Conservation (phyloP, 352 stramenopile species). For the Phytophthora rubi region DNA sequence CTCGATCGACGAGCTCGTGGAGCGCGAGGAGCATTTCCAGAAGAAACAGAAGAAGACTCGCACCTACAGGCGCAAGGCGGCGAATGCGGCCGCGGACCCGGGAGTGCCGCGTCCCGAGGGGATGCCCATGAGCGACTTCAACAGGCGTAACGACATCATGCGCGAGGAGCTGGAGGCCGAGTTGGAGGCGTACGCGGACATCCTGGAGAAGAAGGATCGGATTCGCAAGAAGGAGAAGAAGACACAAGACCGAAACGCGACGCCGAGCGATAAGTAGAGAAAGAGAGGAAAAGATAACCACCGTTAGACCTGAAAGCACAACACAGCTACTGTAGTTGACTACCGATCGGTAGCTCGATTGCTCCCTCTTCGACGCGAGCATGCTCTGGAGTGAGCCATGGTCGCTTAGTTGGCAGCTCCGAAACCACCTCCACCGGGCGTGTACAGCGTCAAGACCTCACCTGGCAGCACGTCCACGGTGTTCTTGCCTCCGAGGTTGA, state of each 20-base stretch:
- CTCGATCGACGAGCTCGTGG: constrained; percentile 40
- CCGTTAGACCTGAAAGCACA: constrained; percentile 18
- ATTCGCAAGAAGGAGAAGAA: constrained; percentile 34
- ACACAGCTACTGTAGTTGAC: background rate
- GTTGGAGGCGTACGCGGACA: constrained; percentile 66
- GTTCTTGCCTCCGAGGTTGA: constrained; percentile 93
- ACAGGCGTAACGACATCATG: constrained; percentile 58
- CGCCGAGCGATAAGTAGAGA: constrained; percentile 11
- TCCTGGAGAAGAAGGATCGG: constrained; percentile 19
- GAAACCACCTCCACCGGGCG: constrained; percentile 96
- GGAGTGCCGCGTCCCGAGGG: constrained; percentile 15
- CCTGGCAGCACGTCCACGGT: constrained; percentile 93
- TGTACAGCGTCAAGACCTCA: constrained; percentile 96
- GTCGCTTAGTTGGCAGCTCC: constrained; percentile 47
- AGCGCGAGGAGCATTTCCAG: constrained; percentile 26
- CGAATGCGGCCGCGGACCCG: constrained; percentile 20
- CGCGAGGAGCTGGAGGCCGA: constrained; percentile 66
- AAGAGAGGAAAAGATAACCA: constrained; percentile 21
- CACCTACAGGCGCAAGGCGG: constrained; percentile 23
- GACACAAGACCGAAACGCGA: constrained; percentile 7
- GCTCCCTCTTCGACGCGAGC: constrained; percentile 15
- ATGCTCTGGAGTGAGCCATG: constrained; percentile 17
- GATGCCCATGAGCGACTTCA: constrained; percentile 40
- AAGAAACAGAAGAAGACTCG: constrained; percentile 29
- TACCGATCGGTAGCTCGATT: constrained; percentile 6